Percentiles rank a stretch among this genome's conserved stretches.
Conservation (phyloP, 495 filamentous ascomycete species). For the Friedmanniomyces endolithicus region DNA sequence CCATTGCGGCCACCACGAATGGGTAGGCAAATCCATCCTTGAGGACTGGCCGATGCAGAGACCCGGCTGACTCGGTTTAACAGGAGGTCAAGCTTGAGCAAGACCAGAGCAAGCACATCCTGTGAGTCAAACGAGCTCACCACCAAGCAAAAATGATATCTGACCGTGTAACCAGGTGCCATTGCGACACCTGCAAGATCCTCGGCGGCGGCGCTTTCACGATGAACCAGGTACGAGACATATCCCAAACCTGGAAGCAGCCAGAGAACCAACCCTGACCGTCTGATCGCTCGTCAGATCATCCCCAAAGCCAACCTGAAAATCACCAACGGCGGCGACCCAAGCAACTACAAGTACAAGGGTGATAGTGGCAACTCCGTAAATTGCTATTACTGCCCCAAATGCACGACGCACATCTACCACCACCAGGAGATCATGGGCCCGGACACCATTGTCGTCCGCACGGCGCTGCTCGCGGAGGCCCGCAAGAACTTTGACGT, state of each 20-base stretch:
- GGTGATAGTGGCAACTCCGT: slow-evolving; percentile 38
- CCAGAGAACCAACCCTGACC: background rate
- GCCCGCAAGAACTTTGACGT: slow-evolving; percentile 20
- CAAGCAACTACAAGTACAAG: slow-evolving; percentile 38
- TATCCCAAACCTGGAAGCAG: too few species aligned
- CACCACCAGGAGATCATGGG: slow-evolving; percentile 41
- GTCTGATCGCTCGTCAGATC: slow-evolving; percentile 24
- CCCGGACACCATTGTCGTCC: slow-evolving; percentile 35
- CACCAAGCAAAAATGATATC: background rate
- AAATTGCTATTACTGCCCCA: slow-evolving; percentile 43
- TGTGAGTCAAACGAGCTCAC: slow-evolving; percentile 20
- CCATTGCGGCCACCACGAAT: slow-evolving; percentile 40
- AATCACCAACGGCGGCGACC: slow-evolving; percentile 36
- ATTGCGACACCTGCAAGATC: slow-evolving; percentile 42
- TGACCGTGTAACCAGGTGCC: slow-evolving; percentile 21
- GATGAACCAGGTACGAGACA: slow-evolving; percentile 29
- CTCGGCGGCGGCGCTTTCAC: slow-evolving; percentile 37
- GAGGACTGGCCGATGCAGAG: too few species aligned
- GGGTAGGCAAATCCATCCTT: slow-evolving; percentile 13
- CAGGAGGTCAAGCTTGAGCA: slow-evolving; percentile 28
- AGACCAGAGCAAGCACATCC: slow-evolving; percentile 34
- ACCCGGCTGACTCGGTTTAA: background rate
- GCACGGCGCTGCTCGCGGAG: slow-evolving; percentile 33
- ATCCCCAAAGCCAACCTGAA: slow-evolving; percentile 35
- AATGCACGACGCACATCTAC: slow-evolving; percentile 40